phyloP scores from a whole-genome alignment of 192 early-diverging fungal species.

The Coemansia umbellata region DNA sequence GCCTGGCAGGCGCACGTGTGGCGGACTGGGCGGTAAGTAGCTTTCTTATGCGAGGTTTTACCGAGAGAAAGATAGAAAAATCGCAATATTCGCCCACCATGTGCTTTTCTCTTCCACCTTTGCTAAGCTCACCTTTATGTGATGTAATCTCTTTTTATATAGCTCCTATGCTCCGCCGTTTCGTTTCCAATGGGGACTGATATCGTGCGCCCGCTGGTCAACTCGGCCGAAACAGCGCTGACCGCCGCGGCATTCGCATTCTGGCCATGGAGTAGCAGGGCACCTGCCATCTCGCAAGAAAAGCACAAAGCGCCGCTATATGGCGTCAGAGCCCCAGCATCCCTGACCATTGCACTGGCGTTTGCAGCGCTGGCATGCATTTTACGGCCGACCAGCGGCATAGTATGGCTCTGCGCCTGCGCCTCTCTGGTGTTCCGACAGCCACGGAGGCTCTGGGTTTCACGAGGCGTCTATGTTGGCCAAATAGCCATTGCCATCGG shows the following conservation, averaged over 20 bases:
- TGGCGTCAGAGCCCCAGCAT: neutral
- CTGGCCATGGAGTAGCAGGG: constrained; percentile 69
- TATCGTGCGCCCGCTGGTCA: constrained; percentile 61
- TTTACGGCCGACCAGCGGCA: constrained; percentile 82
- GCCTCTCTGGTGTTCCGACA: constrained; percentile 48
- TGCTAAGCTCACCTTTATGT: too few relatives aligned
- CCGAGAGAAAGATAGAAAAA: too few relatives aligned
- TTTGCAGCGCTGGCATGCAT: constrained; percentile 81
- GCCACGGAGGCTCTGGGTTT: constrained; percentile 10
- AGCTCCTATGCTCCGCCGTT: constrained; percentile 36
- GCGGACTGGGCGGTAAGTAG: constrained; percentile 58
- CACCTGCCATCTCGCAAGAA: neutral
- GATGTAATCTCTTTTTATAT: too few relatives aligned
- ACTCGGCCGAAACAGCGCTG: constrained; percentile 71
- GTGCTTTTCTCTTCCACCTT: too few relatives aligned
- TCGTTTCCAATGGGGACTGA: constrained; percentile 64
- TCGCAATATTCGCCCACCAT: too few relatives aligned
- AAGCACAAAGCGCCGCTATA: too few relatives aligned
- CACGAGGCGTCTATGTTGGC: constrained; percentile 9
- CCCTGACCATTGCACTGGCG: constrained; percentile 45
- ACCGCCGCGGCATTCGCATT: constrained; percentile 73
- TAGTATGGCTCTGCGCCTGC: constrained; percentile 82
- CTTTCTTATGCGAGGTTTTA: too few relatives aligned
- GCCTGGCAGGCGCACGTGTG: constrained; percentile 55
- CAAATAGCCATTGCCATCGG: constrained; percentile 15